Conservation (phyloP, 2,329 filamentous ascomycete species). For the Teratosphaeria destructans region DNA sequence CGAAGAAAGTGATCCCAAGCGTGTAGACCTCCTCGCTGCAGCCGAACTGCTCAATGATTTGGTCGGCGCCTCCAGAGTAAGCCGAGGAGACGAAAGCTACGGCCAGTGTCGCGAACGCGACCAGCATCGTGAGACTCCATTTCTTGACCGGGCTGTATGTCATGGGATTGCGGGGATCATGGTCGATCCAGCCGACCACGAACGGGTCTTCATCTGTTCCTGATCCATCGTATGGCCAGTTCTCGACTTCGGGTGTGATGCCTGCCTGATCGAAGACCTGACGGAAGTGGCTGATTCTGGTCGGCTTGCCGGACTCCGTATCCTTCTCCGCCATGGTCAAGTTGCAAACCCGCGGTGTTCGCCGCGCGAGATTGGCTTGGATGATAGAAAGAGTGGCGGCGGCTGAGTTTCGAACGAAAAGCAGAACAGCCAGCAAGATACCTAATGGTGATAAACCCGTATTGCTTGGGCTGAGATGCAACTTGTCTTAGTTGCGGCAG, state of each 20-base stretch:
- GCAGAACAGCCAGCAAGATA: neutral
- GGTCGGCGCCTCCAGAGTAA: conserved; percentile 47
- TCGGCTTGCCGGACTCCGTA: conserved; percentile 20
- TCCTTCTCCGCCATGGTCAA: conserved; percentile 12
- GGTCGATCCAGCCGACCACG: conserved; percentile 53
- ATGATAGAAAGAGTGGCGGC: neutral
- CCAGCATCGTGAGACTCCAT: conserved; percentile 54
- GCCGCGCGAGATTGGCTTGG: no score
- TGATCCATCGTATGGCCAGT: conserved; percentile 24
- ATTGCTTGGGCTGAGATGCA: neutral
- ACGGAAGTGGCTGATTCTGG: conserved; percentile 18
- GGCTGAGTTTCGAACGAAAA: neutral
- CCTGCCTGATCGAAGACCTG: conserved; percentile 25
- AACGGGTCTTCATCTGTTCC: conserved; percentile 60
- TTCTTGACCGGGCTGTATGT: conserved; percentile 47
- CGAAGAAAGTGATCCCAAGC: conserved; percentile 54
- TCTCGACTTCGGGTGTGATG: conserved; percentile 25
- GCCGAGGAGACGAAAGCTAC: conserved; percentile 62
- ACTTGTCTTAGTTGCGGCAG: neutral
- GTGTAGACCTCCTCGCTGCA: conserved; percentile 45
- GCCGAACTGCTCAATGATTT: conserved; percentile 47
- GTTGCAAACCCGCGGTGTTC: neutral
- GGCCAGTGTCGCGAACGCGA: conserved; percentile 56
- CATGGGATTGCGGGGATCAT: conserved; percentile 59
- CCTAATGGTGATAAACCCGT: neutral